phyloP scores from a whole-genome alignment of 2,329 filamentous ascomycete genomes.

The Endothia cerciana region DNA sequence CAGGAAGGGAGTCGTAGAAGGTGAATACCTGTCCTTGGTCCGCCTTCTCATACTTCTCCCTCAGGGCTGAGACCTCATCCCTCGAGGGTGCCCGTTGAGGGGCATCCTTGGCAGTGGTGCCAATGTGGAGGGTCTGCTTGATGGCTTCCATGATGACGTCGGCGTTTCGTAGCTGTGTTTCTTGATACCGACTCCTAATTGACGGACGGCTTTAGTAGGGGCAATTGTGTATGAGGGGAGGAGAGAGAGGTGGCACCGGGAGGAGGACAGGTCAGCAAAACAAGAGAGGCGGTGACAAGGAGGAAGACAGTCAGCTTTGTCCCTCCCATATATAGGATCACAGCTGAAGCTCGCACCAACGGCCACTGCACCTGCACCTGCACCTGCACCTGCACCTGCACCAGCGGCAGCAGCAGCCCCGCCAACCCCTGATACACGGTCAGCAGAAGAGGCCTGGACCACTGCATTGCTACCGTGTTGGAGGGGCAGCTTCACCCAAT shows the following conservation, averaged over 20 bases:
- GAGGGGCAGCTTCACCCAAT: conserved; percentile 15
- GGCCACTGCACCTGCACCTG: too few species aligned
- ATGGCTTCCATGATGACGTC: conserved; percentile 46
- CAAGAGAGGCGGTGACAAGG: conserved; percentile 8
- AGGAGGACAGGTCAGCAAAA: conserved; percentile 11
- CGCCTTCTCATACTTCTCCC: conserved; percentile 73
- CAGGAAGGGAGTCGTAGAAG: conserved; percentile 81
- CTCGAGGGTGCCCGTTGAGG: conserved; percentile 59
- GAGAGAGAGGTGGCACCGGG: background rate
- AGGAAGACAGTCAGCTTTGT: conserved; percentile 24
- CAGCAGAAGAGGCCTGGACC: background rate
- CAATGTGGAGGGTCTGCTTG: conserved; percentile 47
- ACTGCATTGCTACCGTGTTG: conserved; percentile 21
- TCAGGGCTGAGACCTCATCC: conserved; percentile 69
- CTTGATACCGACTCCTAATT: background rate
- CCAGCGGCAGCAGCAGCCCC: conserved; percentile 8
- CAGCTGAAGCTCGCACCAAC: conserved; percentile 23
- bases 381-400: too few species aligned
- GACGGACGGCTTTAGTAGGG: background rate
- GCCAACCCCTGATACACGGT: conserved; percentile 17
- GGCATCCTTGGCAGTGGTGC: conserved; percentile 37
- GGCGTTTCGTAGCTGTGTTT: background rate
- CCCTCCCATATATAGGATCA: conserved; percentile 21
- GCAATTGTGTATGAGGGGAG: background rate
- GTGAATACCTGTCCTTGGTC: conserved; percentile 82